phyloP scores from a whole-genome alignment of 176 grass and related monocot genomes.

The Aegilops bicornis region DNA sequence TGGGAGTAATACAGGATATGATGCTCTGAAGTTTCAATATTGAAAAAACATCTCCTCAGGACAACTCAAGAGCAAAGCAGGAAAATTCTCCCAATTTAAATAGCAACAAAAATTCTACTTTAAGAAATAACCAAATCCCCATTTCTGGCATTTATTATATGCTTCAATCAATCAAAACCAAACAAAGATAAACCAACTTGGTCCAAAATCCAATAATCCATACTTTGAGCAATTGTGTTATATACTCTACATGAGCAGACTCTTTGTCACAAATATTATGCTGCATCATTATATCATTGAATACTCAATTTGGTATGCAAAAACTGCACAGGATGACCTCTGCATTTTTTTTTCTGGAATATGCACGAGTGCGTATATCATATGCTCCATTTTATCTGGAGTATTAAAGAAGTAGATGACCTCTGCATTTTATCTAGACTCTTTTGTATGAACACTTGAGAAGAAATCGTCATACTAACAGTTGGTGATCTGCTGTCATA shows the following conservation, averaged over 20 bases:
- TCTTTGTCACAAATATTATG: slow-evolving; percentile 6
- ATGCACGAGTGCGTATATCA: too few relatives aligned
- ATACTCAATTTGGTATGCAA: background rate
- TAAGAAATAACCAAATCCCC: background rate
- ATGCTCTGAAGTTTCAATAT: background rate
- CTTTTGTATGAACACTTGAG: background rate
- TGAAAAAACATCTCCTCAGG: background rate
- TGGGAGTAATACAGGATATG: background rate
- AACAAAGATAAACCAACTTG: background rate
- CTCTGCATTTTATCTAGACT: background rate
- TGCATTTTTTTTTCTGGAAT: background rate
- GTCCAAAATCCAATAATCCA: background rate
- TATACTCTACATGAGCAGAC: background rate
- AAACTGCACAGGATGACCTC: background rate
- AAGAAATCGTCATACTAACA: background rate
- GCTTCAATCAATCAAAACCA: background rate
- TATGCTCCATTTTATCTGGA: too few relatives aligned
- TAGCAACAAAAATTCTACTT: background rate
- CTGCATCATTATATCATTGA: background rate
- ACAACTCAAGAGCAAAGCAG: background rate
- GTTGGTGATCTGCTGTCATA: background rate
- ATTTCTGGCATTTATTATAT: background rate
- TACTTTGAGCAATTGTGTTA: background rate
- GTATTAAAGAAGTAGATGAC: background rate
- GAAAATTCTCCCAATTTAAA: background rate